These are phyloP conservation scores for Paxillus involutus DNA, from an alignment of 768 basidiomycete species.

Conservation along the genomic window DNA sequence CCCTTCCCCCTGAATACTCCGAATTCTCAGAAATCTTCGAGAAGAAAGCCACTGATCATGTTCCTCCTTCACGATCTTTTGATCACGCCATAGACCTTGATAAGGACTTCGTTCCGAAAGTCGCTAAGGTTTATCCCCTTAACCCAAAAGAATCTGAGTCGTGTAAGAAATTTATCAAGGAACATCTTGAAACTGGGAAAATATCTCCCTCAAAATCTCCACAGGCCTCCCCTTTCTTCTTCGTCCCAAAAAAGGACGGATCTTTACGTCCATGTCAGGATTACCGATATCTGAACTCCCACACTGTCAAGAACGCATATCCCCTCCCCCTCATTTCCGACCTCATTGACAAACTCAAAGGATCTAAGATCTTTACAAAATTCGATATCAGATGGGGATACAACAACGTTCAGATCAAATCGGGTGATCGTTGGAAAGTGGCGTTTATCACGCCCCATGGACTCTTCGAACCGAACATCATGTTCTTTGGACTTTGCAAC, in stretches of 20 bases:
- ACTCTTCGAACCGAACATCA: slow-evolving; percentile 8
- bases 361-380: not conserved
- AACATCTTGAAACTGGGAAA: not conserved
- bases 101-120: not conserved
- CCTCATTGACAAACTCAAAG: not conserved
- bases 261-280: not conserved
- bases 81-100: not conserved
- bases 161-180: not conserved
- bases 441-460: not conserved
- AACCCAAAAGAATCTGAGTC: not conserved
- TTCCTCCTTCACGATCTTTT: not conserved
- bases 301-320: not conserved
- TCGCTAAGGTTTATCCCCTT: not conserved
- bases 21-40: no score
- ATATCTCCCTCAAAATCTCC: not conserved
- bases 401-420: not conserved
- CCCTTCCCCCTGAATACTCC: no score
- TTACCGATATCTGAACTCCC: no score
- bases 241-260: not conserved
- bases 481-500: slow-evolving; percentile 22
- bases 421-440: not conserved
- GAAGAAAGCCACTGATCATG: no score
- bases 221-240: not conserved
- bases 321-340: not conserved
- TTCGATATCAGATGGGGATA: not conserved